These are phyloP conservation scores for Erysimum cheiri DNA, from an alignment of 441 rosid species.

Conservation along the genomic window DNA sequence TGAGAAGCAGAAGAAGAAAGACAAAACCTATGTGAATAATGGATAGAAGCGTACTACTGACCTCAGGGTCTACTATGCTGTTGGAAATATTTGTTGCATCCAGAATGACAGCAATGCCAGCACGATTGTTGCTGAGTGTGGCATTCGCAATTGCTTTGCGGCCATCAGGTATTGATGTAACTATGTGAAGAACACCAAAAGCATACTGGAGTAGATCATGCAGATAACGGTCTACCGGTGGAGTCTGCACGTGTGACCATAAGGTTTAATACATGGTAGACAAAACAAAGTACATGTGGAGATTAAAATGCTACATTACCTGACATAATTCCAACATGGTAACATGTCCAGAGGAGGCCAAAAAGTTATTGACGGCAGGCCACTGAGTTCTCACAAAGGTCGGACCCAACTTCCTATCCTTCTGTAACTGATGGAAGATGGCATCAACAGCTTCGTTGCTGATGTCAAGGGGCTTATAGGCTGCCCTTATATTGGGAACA, in stretches of 20 bases:
- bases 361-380: constrained; percentile 85
- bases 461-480: constrained; percentile 92
- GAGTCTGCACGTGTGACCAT: constrained; percentile 68
- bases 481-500: constrained; percentile 83
- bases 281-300: constrained; percentile 7
- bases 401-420: constrained; percentile 95
- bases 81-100: constrained; percentile 91
- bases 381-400: constrained; percentile 88
- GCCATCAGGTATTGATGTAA: constrained; percentile 81
- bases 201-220: constrained; percentile 98
- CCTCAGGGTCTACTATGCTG: constrained; percentile 96
- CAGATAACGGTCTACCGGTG: constrained; percentile 95
- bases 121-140: constrained; percentile 87
- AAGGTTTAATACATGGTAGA: constrained; percentile 36
- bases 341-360: constrained; percentile 82
- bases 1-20: constrained; percentile 30
- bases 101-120: constrained; percentile 91
- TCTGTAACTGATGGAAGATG: constrained; percentile 84
- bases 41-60: constrained; percentile 38
- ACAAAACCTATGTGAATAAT: constrained; percentile 31
- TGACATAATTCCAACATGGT: constrained; percentile 96
- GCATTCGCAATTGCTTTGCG: constrained; percentile 92
- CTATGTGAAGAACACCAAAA: constrained; percentile 94
- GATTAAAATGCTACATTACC: constrained; percentile 51
- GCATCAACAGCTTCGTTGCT: constrained; percentile 99